These are phyloP conservation scores for Dothidotthia symphoricarpi DNA, from an alignment of 2,329 filamentous ascomycete genomes.

Conservation along the genomic window DNA sequence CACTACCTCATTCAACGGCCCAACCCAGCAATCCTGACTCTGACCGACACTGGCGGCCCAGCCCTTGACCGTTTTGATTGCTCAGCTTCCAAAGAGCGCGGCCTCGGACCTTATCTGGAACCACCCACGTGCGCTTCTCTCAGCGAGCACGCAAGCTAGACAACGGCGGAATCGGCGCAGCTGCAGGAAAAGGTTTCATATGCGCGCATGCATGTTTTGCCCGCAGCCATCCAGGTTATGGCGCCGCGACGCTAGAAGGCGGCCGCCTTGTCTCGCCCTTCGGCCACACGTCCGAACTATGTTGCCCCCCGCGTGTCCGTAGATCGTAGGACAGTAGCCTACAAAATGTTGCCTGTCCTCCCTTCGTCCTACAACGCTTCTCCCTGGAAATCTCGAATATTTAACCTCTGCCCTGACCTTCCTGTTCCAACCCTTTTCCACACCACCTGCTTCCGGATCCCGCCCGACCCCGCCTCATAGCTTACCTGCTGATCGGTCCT, in stretches of 20 bases:
- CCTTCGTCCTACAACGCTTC: slow-evolving; percentile 7
- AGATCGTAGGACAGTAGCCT: slow-evolving; percentile 3
- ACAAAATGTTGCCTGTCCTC: slow-evolving; percentile 13
- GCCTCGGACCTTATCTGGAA: too few species aligned
- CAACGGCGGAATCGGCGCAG: slow-evolving; percentile 5
- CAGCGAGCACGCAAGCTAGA: background rate
- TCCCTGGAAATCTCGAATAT: background rate
- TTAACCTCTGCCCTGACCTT: background rate
- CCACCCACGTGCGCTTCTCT: slow-evolving; percentile 19
- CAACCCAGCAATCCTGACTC: too few species aligned
- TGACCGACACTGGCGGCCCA: too few species aligned
- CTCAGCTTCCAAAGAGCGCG: background rate
- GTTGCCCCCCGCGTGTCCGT: background rate
- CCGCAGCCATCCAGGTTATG: slow-evolving; percentile 10
- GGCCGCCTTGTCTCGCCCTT: slow-evolving; percentile 8
- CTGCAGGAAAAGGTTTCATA: slow-evolving; percentile 17
- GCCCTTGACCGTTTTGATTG: too few species aligned
- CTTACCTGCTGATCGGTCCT: slow-evolving; percentile 1
- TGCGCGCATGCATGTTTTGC: slow-evolving; percentile 25
- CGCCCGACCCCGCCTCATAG: slow-evolving; percentile 21
- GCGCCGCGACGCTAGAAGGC: background rate
- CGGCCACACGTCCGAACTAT: slow-evolving; percentile 1
- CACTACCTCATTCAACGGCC: too few species aligned
- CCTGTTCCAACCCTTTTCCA: slow-evolving; percentile 4
- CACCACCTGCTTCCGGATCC: slow-evolving; percentile 8